These are phyloP conservation scores for Earliella scabrosa DNA, from an alignment of 1,284 basidiomycete genomes.

Conservation along the genomic window DNA sequence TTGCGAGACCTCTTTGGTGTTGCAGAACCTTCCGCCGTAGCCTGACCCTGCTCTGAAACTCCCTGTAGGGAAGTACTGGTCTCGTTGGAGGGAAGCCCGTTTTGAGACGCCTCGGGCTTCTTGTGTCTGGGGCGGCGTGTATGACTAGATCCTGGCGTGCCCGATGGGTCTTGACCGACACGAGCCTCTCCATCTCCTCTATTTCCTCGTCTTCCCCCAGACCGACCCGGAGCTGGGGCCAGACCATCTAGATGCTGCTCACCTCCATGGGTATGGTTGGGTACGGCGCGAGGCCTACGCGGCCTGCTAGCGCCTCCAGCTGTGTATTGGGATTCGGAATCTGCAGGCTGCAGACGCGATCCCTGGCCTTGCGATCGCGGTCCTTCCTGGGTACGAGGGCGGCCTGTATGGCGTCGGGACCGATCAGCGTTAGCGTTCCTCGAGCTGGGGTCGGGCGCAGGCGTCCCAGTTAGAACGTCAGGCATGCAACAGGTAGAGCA, in stretches of 20 bases:
- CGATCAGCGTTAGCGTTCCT: slow-evolving; percentile 1
- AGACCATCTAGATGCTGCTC: slow-evolving; percentile 13
- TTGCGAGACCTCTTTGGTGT: slow-evolving; percentile 4
- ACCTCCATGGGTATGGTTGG: slow-evolving; percentile 9
- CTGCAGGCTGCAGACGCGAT: not conserved
- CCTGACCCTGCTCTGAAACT: not conserved
- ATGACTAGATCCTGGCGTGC: not conserved
- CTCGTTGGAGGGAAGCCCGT: not conserved
- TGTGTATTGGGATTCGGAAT: not conserved
- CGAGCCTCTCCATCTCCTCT: not conserved
- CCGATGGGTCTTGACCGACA: not conserved
- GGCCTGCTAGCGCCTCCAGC: slow-evolving; percentile 20
- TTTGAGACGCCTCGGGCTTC: not conserved
- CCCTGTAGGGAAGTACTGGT: not conserved
- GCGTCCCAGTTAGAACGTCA: slow-evolving; percentile 1
- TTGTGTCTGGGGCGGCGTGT: slow-evolving; percentile 2
- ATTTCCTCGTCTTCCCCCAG: not conserved
- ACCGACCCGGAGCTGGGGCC: not conserved
- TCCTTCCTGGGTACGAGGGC: slow-evolving; percentile 7
- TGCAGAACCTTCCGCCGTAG: not conserved
- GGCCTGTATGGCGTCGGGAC: not conserved
- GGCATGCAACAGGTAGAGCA: slow-evolving; percentile 15
- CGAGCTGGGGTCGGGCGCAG: not conserved
- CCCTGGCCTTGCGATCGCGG: slow-evolving; percentile 7
- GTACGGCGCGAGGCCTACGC: slow-evolving; percentile 21